Base-by-base conservation (phyloP, 75 land plant species). In the Picea glauca region DNA sequence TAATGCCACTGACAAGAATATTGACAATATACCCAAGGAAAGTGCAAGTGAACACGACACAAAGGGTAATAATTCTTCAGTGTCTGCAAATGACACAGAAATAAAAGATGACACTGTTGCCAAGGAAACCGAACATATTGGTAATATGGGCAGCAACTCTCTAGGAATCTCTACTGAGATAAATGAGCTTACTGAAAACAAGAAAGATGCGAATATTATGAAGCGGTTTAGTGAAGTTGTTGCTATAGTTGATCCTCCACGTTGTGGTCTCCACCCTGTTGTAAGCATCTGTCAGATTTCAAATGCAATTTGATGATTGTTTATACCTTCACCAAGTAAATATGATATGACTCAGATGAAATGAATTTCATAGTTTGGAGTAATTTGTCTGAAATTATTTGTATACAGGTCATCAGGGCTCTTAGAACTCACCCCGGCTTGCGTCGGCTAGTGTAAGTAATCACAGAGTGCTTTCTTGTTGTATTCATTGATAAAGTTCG, bases 241-340 rank as follows among this genome's bases (percentile, higher is more conserved):
- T 77, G 99, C 88, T 23, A 94, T 98, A 76, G 99, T 98, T 63
- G 99, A 98, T 80, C 99, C 99, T 79, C 99, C 99, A 54, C 89
- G 99, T 14, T 85, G 77, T 76, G 99, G 99, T 43, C 92, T 98
- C 67, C 99, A 98, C 75, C 98, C 96, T 64, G 79, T 74, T 76
- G 99, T 97, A 85, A 88, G 98, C 81, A 76, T 78, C 2, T 62
- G 12, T 50, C 12, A 14, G 15, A 58, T 43, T 67, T 60, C 17
- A 30, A 66, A 50, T n/a, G 2, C 40, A 70, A 43, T 43, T 1
- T 50, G 75, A 54, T 54, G 18, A 13, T n/a, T 58, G 26, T 57
- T 33, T 75, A 58, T 57, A 20, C n/a, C 26, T 11, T 31, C 14
- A 31, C 2, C 18, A 12, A 23, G 58, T 43, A 70, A 70, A 40